These are phyloP conservation scores for Osmanthus fragrans DNA, from an alignment of 257 asterid species.

Conservation along the genomic window DNA sequence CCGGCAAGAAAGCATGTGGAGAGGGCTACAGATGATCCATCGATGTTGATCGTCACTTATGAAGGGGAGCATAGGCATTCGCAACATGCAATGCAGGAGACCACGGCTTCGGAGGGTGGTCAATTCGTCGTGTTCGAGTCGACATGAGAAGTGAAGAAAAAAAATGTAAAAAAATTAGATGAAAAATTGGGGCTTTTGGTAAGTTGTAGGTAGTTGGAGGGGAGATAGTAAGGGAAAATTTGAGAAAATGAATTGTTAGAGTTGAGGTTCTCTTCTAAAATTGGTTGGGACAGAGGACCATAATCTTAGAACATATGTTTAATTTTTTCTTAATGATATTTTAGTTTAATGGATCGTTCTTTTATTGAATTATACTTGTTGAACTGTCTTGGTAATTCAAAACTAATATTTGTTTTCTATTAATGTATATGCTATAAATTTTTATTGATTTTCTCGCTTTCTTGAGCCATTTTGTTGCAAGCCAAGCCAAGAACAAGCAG, in stretches of 20 bases:
- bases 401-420: too few relatives aligned
- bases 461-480: too few relatives aligned
- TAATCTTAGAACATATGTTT: constrained; percentile 17
- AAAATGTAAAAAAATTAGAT: neutral
- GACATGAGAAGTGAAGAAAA: constrained; percentile 14
- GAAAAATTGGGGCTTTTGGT: constrained; percentile 22
- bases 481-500: too few relatives aligned
- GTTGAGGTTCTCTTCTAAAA: constrained; percentile 34
- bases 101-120: constrained; percentile 13
- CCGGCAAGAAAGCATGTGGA: constrained; percentile 92
- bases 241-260: neutral
- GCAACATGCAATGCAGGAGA: constrained; percentile 45
- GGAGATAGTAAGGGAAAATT: neutral
- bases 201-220: constrained; percentile 36
- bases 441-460: too few relatives aligned
- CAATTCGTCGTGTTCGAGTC: constrained; percentile 48
- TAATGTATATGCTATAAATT: too few relatives aligned
- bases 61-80: constrained; percentile 78
- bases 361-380: constrained; percentile 6
- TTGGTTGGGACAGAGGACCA: constrained; percentile 39
- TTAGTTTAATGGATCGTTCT: neutral
- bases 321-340: constrained; percentile 4
- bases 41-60: constrained; percentile 78
- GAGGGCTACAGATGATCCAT: constrained; percentile 75
- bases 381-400: too few relatives aligned